These are phyloP conservation scores for Mucor lusitanicus DNA, from an alignment of 371 early-diverging fungal genomes.

Conservation along the genomic window DNA sequence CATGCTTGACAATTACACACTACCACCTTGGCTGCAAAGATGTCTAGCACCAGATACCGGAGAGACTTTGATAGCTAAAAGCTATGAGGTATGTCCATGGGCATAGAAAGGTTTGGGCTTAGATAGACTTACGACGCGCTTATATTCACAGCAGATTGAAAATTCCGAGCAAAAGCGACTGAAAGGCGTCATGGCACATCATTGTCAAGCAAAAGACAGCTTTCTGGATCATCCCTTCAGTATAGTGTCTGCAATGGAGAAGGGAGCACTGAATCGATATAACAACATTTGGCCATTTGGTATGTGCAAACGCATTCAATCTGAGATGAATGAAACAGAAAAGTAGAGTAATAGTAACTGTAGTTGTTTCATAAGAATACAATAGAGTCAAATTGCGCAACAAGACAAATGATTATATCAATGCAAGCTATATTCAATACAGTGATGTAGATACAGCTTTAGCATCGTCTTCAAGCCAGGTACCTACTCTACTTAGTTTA, in stretches of 20 bases:
- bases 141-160: slow-evolving; percentile 39
- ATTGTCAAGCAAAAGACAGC: slow-evolving; percentile 21
- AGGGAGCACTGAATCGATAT: slow-evolving; percentile 66
- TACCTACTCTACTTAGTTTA: not conserved
- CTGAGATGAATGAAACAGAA: not conserved
- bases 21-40: slow-evolving; percentile 22
- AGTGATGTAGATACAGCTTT: not conserved
- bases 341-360: not conserved
- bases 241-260: slow-evolving; percentile 56
- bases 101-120: not conserved
- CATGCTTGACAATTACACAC: not conserved
- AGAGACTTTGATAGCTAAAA: slow-evolving; percentile 21
- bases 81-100: slow-evolving; percentile 22
- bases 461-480: not conserved
- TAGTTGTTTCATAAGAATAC: slow-evolving; percentile 38
- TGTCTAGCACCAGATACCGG: slow-evolving; percentile 14
- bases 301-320: slow-evolving; percentile 15
- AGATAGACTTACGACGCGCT: not conserved
- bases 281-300: slow-evolving; percentile 72
- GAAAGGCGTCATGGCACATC: slow-evolving; percentile 51
- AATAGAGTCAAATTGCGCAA: slow-evolving; percentile 48
- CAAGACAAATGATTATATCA: slow-evolving; percentile 75
- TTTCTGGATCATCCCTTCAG: slow-evolving; percentile 37
- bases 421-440: slow-evolving; percentile 61
- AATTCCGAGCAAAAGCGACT: slow-evolving; percentile 52